Base-by-base conservation (phyloP, 305 asterid genomes). In the Ajuga reptans region DNA sequence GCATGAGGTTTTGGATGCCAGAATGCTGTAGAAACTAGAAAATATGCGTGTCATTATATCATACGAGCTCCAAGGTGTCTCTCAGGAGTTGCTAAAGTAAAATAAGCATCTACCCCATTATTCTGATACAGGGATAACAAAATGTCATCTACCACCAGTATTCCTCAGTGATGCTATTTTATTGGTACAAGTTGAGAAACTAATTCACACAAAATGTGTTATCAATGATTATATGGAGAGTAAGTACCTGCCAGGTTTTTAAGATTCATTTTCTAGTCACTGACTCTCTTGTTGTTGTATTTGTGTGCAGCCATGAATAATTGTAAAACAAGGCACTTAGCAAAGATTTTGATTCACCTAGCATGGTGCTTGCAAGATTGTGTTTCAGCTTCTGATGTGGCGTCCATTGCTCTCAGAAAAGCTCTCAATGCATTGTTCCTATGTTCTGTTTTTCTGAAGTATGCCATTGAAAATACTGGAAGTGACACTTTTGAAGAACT, bases 291-390 rank as follows among this genome's bases (percentile, higher is more conserved):
- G 64, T 66, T 68, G 54, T 70, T 59, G 7, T 58, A 52, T 59
- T 53, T 75, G 43, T 46, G 33, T 82, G 85, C 96, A 94, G 99
- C 86, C 67, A 81, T 67, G 83, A 91, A 89, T 83, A 94, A 94
- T 80, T 74, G 77, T 74, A 78, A 72, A 65, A 94, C 97, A 45
- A 86, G 92, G 82, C 99, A 91, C 81, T 96, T 94, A 31, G 88
- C 88, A 2, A 94, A 94, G 85, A 83, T 86, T 72, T 79, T 91
- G 85, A 80, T 94, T 83, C 92, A 91, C 83, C 81, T 94, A 69
- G 81, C 87, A 8, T 82, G 89, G 97, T 87, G 95, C 80, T 81
- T 91, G 91, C 89, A 87, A 79, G 96, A 91, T 82, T 89, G 96
- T 79, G 81, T 76, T 77, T 82, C 90, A 74, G 74, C 86, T 53